phyloP scores from a whole-genome alignment of 345 rosid species.

The Reutealis trisperma region DNA sequence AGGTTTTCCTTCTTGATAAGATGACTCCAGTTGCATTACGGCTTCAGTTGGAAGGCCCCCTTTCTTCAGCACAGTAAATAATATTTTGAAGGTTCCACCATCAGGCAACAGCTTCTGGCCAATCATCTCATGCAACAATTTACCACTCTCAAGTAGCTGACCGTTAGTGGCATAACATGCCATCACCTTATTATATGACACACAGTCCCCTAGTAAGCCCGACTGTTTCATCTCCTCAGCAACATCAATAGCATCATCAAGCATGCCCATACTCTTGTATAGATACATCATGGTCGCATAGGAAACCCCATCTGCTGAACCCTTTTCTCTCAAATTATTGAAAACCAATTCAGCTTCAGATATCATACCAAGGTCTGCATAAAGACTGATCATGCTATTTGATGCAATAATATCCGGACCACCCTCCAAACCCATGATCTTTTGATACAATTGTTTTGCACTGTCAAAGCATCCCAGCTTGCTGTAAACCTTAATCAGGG shows the following conservation, averaged over 20 bases:
- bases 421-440: conserved; percentile 59
- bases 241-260: conserved; percentile 74
- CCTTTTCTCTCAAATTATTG: conserved; percentile 50
- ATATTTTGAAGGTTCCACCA: conserved; percentile 55
- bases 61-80: conserved; percentile 71
- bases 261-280: conserved; percentile 83
- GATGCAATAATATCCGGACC: conserved; percentile 77
- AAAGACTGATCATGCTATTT: conserved; percentile 72
- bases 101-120: conserved; percentile 60
- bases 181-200: conserved; percentile 73
- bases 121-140: conserved; percentile 74
- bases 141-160: conserved; percentile 66
- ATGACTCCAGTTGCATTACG: conserved; percentile 64
- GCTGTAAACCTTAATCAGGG: conserved; percentile 79
- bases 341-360: conserved; percentile 73
- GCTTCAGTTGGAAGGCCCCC: conserved; percentile 74
- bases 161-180: conserved; percentile 69
- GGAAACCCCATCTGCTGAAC: conserved; percentile 66
- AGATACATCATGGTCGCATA: conserved; percentile 80
- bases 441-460: conserved; percentile 63
- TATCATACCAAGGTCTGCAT: conserved; percentile 73
- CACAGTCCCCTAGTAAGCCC: conserved; percentile 55
- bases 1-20: conserved; percentile 64
- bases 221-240: conserved; percentile 86
- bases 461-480: conserved; percentile 75